Evolutionary conservation across 2,329 filamentous ascomycete genomes (phyloP).

Genomic region (Pestalotiopsis sp.): DNA sequence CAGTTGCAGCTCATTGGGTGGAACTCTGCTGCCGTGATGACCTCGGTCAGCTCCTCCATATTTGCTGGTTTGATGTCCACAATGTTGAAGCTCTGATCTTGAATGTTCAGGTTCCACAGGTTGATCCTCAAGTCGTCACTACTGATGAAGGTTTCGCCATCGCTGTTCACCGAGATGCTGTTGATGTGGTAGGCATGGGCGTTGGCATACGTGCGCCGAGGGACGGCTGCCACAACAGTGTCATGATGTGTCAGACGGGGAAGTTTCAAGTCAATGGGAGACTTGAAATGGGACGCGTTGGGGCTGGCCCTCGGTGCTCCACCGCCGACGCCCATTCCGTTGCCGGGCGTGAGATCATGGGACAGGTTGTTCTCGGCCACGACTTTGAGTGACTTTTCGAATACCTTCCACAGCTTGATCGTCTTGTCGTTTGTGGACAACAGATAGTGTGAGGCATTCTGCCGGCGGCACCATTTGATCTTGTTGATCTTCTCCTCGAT

Average conservation of each 20-base stretch:
- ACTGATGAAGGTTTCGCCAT: constrained; percentile 98
- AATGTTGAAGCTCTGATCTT: constrained; percentile 99
- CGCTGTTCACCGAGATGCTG: constrained; percentile 99
- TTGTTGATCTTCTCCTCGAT: constrained; percentile 99
- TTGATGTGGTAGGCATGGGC: constrained; percentile 99
- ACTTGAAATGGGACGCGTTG: constrained; percentile 71
- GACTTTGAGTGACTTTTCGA: constrained; percentile 98
- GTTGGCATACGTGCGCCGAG: constrained; percentile 94
- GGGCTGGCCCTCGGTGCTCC: constrained; percentile 75
- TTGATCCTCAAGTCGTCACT: constrained; percentile 98
- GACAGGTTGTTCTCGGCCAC: constrained; percentile 99
- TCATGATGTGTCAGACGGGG: constrained; percentile 97
- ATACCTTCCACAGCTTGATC: constrained; percentile 99
- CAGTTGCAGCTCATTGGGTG: constrained; percentile 97
- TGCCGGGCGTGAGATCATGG: constrained; percentile 83
- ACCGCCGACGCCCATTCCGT: constrained; percentile 69
- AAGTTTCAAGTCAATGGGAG: constrained; percentile 82
- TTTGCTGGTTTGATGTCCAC: constrained; percentile 99
- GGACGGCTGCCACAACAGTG: constrained; percentile 95
- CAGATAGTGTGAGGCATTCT: constrained; percentile 97
- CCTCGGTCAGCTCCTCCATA: constrained; percentile 99
- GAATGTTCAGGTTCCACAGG: constrained; percentile 98
- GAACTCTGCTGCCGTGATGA: constrained; percentile 97
- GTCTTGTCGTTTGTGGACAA: constrained; percentile 99
- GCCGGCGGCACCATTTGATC: constrained; percentile 98